Evolutionary conservation across 805 yeast species (phyloP).

Genomic region (Groenewaldozyma tartarivorans): DNA sequence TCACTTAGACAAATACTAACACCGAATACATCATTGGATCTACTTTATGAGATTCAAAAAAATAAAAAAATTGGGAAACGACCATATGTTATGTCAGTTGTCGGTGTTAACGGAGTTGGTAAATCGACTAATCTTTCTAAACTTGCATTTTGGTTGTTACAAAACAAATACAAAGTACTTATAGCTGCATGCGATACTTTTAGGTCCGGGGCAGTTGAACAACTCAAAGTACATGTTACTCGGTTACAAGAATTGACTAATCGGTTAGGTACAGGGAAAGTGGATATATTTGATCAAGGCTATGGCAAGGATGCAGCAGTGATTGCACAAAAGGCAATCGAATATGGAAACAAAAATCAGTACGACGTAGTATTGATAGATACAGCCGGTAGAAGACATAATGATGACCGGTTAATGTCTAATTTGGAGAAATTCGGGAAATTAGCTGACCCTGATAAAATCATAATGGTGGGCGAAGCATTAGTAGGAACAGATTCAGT

Average conservation of each 20-base stretch:
- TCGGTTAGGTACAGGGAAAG: slow-evolving; percentile 35
- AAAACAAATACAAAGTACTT: slow-evolving; percentile 75
- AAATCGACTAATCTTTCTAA: slow-evolving; percentile 93
- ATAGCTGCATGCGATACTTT: slow-evolving; percentile 97
- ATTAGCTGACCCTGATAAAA: slow-evolving; percentile 91
- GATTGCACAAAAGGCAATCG: slow-evolving; percentile 85
- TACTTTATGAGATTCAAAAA: slow-evolving; percentile 68
- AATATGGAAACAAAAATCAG: slow-evolving; percentile 55
- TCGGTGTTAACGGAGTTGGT: slow-evolving; percentile 97
- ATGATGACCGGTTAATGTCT: slow-evolving; percentile 90
- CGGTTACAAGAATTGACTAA: slow-evolving; percentile 64
- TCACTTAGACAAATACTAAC: slow-evolving; percentile 62
- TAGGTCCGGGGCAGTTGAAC: slow-evolving; percentile 98
- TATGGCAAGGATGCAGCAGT: slow-evolving; percentile 97
- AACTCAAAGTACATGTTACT: slow-evolving; percentile 84
- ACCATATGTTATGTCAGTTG: slow-evolving; percentile 94
- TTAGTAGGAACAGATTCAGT: slow-evolving; percentile 96
- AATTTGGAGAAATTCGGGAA: slow-evolving; percentile 91
- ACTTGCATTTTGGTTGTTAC: slow-evolving; percentile 89
- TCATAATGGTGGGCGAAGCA: slow-evolving; percentile 98
- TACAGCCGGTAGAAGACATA: slow-evolving; percentile 96
- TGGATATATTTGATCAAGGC: slow-evolving; percentile 87
- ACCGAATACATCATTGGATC: slow-evolving; percentile 83
- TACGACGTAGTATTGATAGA: slow-evolving; percentile 88
- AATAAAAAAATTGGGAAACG: slow-evolving; percentile 25